Percentiles rank a stretch among this genome's conserved stretches.
Evolutionary conservation across 192 early-diverging fungal species (phyloP).

Genomic region (Borealophlyctis nickersoniae): DNA sequence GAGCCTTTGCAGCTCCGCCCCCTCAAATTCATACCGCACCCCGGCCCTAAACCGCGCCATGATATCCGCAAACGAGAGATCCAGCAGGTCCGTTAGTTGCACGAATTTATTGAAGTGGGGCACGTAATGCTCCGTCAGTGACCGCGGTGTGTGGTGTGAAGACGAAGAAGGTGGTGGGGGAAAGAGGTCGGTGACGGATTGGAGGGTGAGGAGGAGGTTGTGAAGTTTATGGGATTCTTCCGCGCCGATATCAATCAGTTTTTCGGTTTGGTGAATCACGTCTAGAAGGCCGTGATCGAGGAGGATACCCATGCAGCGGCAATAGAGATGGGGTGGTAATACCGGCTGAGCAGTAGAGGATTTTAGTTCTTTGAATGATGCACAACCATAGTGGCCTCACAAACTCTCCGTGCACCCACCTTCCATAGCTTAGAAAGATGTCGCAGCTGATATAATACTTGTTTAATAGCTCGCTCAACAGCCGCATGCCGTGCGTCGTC

Average conservation of each 20-base stretch:
- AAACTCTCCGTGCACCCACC: slow-evolving; percentile 30
- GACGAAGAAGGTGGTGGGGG: too few relatives aligned
- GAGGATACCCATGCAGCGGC: slow-evolving; percentile 16
- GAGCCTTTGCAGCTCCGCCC: slow-evolving; percentile 33
- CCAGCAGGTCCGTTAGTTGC: slow-evolving; percentile 27
- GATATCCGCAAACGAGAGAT: slow-evolving; percentile 36
- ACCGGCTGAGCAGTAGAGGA: slow-evolving; percentile 18
- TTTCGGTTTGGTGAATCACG: slow-evolving; percentile 19
- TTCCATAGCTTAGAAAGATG: slow-evolving; percentile 51
- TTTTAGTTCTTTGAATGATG: too few relatives aligned
- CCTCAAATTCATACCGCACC: slow-evolving; percentile 26
- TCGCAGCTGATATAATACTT: slow-evolving; percentile 39
- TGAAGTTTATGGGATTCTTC: slow-evolving; percentile 38
- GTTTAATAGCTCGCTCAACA: slow-evolving; percentile 46
- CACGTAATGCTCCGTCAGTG: neutral
- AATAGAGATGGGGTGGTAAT: slow-evolving; percentile 14
- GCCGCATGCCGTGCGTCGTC: slow-evolving; percentile 32
- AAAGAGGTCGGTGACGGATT: neutral
- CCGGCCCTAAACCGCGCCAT: slow-evolving; percentile 38
- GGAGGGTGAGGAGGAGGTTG: slow-evolving; percentile 18
- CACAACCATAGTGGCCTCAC: too few relatives aligned
- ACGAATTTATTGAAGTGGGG: slow-evolving; percentile 13
- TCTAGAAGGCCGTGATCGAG: slow-evolving; percentile 15
- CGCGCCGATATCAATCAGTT: slow-evolving; percentile 40
- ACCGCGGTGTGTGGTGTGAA: neutral